These are phyloP conservation scores for Selenicereus undatus DNA, from an alignment of 148 eudicot species.

Conservation along the genomic window DNA sequence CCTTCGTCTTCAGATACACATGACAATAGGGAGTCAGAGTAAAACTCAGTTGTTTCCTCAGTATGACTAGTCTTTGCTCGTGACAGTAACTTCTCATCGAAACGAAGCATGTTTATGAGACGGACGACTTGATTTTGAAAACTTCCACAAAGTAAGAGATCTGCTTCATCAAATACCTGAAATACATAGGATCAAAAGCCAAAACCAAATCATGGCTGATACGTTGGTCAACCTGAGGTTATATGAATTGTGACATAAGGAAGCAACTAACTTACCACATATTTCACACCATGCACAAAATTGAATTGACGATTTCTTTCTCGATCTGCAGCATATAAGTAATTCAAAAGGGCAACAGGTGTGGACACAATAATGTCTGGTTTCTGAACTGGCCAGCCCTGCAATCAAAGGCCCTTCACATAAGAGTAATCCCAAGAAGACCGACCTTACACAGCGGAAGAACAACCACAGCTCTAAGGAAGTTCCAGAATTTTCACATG, in stretches of 20 bases:
- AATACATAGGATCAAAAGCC: slow-evolving; percentile 14
- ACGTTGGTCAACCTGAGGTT: neutral
- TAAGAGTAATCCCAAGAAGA: slow-evolving; percentile 15
- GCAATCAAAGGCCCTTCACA: slow-evolving; percentile 14
- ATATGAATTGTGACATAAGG: neutral
- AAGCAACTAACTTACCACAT: slow-evolving; percentile 50
- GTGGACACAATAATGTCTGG: slow-evolving; percentile 83
- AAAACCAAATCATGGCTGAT: neutral
- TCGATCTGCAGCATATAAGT: slow-evolving; percentile 64
- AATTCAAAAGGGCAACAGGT: slow-evolving; percentile 87
- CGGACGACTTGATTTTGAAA: slow-evolving; percentile 87
- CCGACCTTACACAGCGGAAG: neutral
- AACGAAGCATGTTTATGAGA: slow-evolving; percentile 86
- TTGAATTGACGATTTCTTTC: slow-evolving; percentile 57
- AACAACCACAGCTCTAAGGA: neutral
- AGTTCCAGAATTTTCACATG: neutral
- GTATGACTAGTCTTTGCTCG: slow-evolving; percentile 30
- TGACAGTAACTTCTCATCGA: slow-evolving; percentile 82
- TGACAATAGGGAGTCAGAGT: slow-evolving; percentile 28
- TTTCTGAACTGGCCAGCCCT: slow-evolving; percentile 66
- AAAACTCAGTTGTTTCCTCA: slow-evolving; percentile 26
- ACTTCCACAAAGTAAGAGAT: slow-evolving; percentile 85
- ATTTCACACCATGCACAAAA: slow-evolving; percentile 69
- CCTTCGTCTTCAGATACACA: slow-evolving; percentile 34
- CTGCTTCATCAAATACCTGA: slow-evolving; percentile 98